These are phyloP conservation scores for Kwoniella dejecticola DNA, from an alignment of 768 basidiomycete species.

Conservation along the genomic window DNA sequence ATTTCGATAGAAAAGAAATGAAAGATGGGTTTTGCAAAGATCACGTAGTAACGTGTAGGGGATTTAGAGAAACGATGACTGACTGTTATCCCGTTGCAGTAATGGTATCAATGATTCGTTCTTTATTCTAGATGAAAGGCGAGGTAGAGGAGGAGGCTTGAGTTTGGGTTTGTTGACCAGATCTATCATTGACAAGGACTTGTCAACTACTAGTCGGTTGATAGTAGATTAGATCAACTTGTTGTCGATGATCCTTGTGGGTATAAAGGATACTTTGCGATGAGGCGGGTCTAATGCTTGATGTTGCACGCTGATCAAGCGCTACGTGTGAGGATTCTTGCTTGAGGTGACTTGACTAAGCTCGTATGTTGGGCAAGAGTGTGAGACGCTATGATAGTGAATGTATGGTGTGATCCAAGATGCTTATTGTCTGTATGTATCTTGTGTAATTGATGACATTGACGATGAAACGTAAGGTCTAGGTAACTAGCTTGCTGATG, in stretches of 20 bases:
- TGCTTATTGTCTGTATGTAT: background rate
- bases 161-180: constrained; percentile 7
- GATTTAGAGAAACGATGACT: background rate
- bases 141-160: constrained; percentile 10
- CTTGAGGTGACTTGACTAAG: no score
- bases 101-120: background rate
- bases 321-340: background rate
- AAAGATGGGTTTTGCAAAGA: no score
- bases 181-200: constrained; percentile 12
- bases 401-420: background rate
- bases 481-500: no score
- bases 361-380: background rate
- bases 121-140: background rate
- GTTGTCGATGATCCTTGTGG: background rate
- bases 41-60: no score
- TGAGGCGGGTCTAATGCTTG: background rate
- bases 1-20: no score
- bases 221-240: background rate
- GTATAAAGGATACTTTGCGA: background rate
- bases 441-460: no score
- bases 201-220: background rate
- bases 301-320: background rate
- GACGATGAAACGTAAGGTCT: no score
- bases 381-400: background rate
- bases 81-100: constrained; percentile 4